Evolutionary conservation across 768 basidiomycete species (phyloP), one percentile per base, ranked within the genome.

Genomic region (Tephrocybe sp.): DNA sequence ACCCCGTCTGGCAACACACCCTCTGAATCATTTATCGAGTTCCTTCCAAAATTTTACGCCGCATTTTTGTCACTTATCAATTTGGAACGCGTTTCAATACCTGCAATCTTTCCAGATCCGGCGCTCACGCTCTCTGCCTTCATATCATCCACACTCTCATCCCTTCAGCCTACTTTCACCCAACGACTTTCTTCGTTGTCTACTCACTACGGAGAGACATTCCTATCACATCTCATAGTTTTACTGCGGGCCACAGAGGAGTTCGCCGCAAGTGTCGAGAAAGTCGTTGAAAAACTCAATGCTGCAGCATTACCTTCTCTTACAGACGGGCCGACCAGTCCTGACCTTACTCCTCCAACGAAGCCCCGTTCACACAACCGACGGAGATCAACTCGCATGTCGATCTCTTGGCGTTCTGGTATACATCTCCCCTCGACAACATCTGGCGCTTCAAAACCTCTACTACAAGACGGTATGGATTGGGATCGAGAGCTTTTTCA

Each of bases 401-500:
- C 83, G 7, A 81, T 86, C 57, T 83, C 84, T 15, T 76, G 77
- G 69, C 73, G 81, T 19, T 67, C 78, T 27, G 71, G 69, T 31
- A 66, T 69, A 49, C 60, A 64, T 44, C 62, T 69, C 15, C 45
- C 67, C 4, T 61, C 70, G 1, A 58, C 60, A 36, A 55, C 56
- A 12, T 34, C 52, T 27, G 53, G 59, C 12, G 42, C 41, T 16
- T 52, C 58, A 11, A 68, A 63, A 31, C 49, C 61, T 33, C 31
- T 61, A 19, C 42, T 61, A 9, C 45, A 60, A 16, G 74, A 77
- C 38, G 68, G 65, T 24, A 63, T 79, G 56, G 84, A 86, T 50
- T 98, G 97, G 97, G 93, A 97, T 60, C 86, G 85, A 47, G 85
- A 88, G 43, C 72, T 99, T 13, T 97, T 94, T 63, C 93, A 94